A percentile compares a stretch with the other conserved stretches of the same genome.
These are phyloP conservation scores for Linanthus parryae DNA, from an alignment of 148 eudicot species.

Conservation along the genomic window DNA sequence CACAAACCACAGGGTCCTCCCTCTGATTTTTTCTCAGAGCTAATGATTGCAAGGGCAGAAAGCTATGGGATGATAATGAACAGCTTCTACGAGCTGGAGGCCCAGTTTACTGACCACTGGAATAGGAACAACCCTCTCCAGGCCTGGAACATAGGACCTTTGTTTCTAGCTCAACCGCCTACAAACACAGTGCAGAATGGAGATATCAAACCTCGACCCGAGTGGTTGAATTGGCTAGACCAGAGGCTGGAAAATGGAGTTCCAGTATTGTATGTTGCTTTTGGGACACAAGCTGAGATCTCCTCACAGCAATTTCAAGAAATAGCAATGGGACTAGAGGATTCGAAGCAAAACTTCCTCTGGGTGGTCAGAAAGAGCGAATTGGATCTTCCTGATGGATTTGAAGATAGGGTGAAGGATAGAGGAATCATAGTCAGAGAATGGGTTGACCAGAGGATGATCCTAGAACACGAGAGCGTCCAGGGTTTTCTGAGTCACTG, in stretches of 20 bases:
- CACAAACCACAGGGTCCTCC: neutral
- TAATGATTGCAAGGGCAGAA: neutral
- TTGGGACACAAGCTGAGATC: slow-evolving; percentile 33
- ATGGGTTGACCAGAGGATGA: slow-evolving; percentile 33
- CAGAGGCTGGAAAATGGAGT: slow-evolving; percentile 6
- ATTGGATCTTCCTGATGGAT: slow-evolving; percentile 13
- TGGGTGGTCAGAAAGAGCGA: slow-evolving; percentile 30
- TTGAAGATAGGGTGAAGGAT: slow-evolving; percentile 17
- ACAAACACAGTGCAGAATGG: too few relatives aligned
- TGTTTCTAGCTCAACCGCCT: slow-evolving; percentile 4
- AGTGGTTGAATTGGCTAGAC: slow-evolving; percentile 26
- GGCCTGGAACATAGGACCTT: slow-evolving; percentile 4
- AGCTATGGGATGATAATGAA: slow-evolving; percentile 3
- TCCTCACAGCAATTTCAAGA: slow-evolving; percentile 27
- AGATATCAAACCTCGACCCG: neutral
- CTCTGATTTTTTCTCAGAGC: neutral
- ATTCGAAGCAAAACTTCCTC: slow-evolving; percentile 18
- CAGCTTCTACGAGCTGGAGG: neutral
- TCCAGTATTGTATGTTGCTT: slow-evolving; percentile 27
- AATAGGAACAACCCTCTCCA: neutral
- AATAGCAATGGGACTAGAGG: slow-evolving; percentile 27
- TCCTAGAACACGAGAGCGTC: slow-evolving; percentile 22
- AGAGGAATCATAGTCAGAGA: slow-evolving; percentile 30
- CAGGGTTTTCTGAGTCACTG: slow-evolving; percentile 36
- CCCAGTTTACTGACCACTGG: neutral